Evolutionary conservation across 2,329 filamentous ascomycete species (phyloP), one percentile per base, ranked within the genome.

Genomic region (Claviceps lovelessii): DNA sequence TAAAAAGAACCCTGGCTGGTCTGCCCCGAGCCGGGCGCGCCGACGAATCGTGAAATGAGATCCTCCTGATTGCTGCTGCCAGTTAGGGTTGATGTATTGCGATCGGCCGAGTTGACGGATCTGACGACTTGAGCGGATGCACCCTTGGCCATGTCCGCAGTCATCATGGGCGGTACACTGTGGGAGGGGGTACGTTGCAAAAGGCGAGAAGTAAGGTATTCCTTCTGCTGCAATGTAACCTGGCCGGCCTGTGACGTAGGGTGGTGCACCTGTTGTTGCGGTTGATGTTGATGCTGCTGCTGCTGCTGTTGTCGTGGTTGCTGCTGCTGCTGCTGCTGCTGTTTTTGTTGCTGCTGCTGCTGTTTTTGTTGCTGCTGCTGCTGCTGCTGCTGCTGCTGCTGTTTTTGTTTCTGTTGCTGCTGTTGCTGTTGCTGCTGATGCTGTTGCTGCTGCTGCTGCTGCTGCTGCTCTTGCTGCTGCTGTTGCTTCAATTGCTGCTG

Each of bases 171-270:
- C 41, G 83, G 79, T 4, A 79, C 77, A 58, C 78, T 75, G 58
- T 81, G 75, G 7, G 81, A 82, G 0, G 81, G 76, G 10, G 75
- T 80, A 60, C 84, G 77, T 63, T 85, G 79, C 2, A 89, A 73
- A 42, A 88, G 68, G 56, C 83, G 76, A 35, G 83, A 83, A 7
- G 84, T 87, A 52, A 87, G 77, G 57, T 84, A 80, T 61, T 83
- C 79, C 57, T 81, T 83, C 62, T 84, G 82, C 41, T 75, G 72
- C 15, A 68, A 63, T 35, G 70, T 72, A 56, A 74, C 68, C 55
- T 70, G 71, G 44, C 73, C 69, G 29, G 70, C 67, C 23, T 62
- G 67, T 7, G 49, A 33, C 23, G 39, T 2, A 4, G 49, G 17
- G 3, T 29, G 15, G 28, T 46, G 23, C 51, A 28, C 15, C 3